Evolutionary conservation across 345 rosid species (phyloP).

Genomic region (Zanthoxylum bungeanum): DNA sequence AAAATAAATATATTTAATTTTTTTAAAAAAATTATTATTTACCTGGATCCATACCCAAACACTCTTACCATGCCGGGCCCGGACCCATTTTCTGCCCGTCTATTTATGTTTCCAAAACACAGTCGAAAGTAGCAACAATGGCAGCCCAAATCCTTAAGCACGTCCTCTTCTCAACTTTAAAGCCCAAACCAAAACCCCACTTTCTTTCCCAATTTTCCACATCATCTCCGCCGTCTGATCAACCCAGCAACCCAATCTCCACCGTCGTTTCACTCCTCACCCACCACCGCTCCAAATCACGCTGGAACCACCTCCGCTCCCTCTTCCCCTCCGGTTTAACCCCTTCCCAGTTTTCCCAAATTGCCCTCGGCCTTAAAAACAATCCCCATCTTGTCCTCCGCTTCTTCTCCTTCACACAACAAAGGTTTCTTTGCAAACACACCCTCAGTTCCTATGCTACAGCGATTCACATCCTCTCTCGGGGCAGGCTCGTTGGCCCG

Average conservation of each 20-base stretch:
- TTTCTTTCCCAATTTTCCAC: slow-evolving; percentile 20
- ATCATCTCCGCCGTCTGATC: slow-evolving; percentile 33
- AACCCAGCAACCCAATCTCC: slow-evolving; percentile 29
- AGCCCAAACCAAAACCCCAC: slow-evolving; percentile 12
- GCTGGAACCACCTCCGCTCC: slow-evolving; percentile 68
- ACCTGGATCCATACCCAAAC: too few species aligned
- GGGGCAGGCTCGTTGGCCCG: slow-evolving; percentile 60
- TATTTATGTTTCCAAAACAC: background rate
- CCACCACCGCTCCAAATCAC: slow-evolving; percentile 78
- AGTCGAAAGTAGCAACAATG: slow-evolving; percentile 12
- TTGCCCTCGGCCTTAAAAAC: slow-evolving; percentile 47
- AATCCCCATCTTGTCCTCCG: slow-evolving; percentile 66
- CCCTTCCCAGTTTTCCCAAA: slow-evolving; percentile 62
- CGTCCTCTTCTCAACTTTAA: slow-evolving; percentile 7
- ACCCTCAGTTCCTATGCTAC: slow-evolving; percentile 50
- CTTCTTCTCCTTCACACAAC: slow-evolving; percentile 68
- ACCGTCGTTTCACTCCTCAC: slow-evolving; percentile 61
- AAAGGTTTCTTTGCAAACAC: slow-evolving; percentile 62
- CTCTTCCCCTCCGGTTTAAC: slow-evolving; percentile 53
- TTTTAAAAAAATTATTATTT: too few species aligned
- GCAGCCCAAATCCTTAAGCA: slow-evolving; percentile 20
- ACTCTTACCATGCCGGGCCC: too few species aligned
- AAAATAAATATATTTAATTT: too few species aligned
- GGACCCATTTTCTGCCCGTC: too few species aligned
- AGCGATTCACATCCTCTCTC: slow-evolving; percentile 63